Percentiles rank a stretch among this genome's conserved stretches.
Conservation (phyloP, 495 filamentous ascomycete genomes). For the Parachaetomium inaequale region DNA sequence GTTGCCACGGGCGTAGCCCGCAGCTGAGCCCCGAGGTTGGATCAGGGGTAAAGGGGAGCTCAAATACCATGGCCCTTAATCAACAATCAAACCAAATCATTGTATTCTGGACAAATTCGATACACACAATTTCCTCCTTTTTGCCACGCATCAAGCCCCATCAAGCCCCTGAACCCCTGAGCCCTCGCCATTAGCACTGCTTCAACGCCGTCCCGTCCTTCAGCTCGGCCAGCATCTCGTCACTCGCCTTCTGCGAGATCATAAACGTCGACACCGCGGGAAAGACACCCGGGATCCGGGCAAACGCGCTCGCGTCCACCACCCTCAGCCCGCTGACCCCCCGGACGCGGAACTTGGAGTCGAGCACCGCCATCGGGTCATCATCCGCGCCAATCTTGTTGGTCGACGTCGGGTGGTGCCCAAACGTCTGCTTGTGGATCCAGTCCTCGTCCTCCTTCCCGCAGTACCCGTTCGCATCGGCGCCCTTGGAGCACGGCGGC, state of each 20-base stretch:
- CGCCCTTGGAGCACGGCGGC: conserved; percentile 30
- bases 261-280: conserved; percentile 54
- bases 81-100: too few species aligned
- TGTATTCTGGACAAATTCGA: neutral
- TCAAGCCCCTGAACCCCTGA: neutral
- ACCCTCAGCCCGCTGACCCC: conserved; percentile 43
- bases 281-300: conserved; percentile 50
- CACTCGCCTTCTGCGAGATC: conserved; percentile 58
- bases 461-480: conserved; percentile 30
- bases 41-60: too few species aligned
- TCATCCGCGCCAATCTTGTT: conserved; percentile 42
- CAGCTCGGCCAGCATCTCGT: conserved; percentile 49
- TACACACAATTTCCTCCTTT: neutral
- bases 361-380: conserved; percentile 45
- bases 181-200: neutral
- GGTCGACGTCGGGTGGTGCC: conserved; percentile 46
- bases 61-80: too few species aligned
- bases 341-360: conserved; percentile 41
- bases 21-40: too few species aligned
- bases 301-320: conserved; percentile 44
- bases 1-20: too few species aligned
- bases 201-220: conserved; percentile 25
- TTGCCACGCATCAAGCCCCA: neutral
- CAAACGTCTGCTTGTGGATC: conserved; percentile 43
- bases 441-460: conserved; percentile 36